Evolutionary conservation across 768 basidiomycete species (phyloP).

Genomic region (Panaeolus papilionaceus): DNA sequence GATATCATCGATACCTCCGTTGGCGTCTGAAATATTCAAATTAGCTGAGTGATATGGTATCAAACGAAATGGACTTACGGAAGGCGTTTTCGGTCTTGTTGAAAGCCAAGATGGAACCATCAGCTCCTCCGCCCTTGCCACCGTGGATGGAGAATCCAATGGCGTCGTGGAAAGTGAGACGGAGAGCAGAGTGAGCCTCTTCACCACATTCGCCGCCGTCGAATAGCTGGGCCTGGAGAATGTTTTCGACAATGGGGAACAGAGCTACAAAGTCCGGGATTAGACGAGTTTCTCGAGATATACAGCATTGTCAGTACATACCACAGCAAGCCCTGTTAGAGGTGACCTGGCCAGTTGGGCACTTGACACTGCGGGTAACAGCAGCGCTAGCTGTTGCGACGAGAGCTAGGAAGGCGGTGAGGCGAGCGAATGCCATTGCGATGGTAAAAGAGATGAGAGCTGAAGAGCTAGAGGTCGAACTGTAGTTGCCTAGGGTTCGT

Average conservation of each 20-base stretch:
- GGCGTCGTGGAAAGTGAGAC: not conserved
- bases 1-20: not conserved
- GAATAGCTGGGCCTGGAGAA: conserved; percentile 13
- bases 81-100: not conserved
- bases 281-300: not conserved
- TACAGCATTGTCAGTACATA: not conserved
- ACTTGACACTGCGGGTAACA: conserved; percentile 28
- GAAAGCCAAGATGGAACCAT: not conserved
- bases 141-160: not conserved
- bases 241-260: not conserved
- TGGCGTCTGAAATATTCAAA: not conserved
- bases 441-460: not conserved
- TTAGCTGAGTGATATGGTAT: not conserved
- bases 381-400: conserved; percentile 16
- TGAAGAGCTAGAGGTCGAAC: not conserved
- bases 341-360: conserved; percentile 28
- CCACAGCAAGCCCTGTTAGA: conserved; percentile 27
- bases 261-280: not conserved
- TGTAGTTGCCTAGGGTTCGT: not conserved
- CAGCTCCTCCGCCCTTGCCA: not conserved
- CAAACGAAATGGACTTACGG: conserved; percentile 19
- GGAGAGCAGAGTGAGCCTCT: not conserved
- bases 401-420: conserved; percentile 21
- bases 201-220: conserved; percentile 13
- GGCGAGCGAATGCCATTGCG: conserved; percentile 24